These are phyloP conservation scores for Mycena pura DNA, from an alignment of 768 basidiomycete genomes.

Conservation along the genomic window DNA sequence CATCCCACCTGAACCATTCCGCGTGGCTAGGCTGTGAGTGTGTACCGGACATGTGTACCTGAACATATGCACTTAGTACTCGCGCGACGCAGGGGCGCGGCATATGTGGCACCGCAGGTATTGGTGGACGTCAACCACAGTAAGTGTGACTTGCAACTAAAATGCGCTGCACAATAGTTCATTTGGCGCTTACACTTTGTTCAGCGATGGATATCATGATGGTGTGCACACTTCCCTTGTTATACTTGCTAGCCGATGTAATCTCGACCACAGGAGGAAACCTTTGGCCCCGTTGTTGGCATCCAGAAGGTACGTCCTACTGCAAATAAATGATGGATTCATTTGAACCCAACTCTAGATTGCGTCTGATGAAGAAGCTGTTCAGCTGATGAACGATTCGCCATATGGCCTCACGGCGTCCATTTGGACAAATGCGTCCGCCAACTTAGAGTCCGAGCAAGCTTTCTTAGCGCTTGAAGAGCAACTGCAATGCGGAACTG, in stretches of 20 bases:
- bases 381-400: conserved; percentile 95
- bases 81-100: conserved; percentile 61
- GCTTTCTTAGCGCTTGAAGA: conserved; percentile 75
- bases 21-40: conserved; percentile 69
- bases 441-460: conserved; percentile 63
- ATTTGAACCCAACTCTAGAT: conserved; percentile 51
- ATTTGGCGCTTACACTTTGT: conserved; percentile 11
- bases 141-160: conserved; percentile 50
- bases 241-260: background rate
- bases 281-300: conserved; percentile 92
- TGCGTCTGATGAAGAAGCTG: conserved; percentile 84
- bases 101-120: conserved; percentile 92
- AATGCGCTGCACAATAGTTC: too few relatives aligned
- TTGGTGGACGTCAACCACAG: conserved; percentile 88
- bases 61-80: conserved; percentile 1
- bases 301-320: conserved; percentile 79
- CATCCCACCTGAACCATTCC: conserved; percentile 71
- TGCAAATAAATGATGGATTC: background rate
- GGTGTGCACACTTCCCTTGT: conserved; percentile 45
- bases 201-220: conserved; percentile 93
- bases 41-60: background rate
- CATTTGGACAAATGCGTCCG: conserved; percentile 84
- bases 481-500: conserved; percentile 86
- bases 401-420: conserved; percentile 94
- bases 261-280: conserved; percentile 65